phyloP scores from a whole-genome alignment of 495 filamentous ascomycete species.

The Trichoderma erinaceum region DNA sequence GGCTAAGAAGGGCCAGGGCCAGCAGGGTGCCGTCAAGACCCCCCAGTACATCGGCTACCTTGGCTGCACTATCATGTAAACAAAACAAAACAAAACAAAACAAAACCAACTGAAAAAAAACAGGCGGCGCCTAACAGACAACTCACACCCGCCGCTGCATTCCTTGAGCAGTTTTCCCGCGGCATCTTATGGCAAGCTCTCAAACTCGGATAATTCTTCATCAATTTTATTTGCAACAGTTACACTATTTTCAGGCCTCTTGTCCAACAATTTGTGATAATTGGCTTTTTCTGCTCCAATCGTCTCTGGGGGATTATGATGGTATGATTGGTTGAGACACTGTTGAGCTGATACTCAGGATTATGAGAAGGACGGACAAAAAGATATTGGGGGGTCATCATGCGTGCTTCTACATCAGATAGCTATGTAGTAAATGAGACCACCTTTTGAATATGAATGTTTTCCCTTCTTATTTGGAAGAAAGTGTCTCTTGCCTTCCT shows the following conservation, averaged over 20 bases:
- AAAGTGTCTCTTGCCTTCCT: no score
- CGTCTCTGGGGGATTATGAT: background rate
- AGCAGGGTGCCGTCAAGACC: background rate
- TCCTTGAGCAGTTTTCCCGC: no score
- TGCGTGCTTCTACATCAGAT: background rate
- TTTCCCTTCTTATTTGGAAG: no score
- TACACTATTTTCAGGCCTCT: background rate
- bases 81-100: background rate
- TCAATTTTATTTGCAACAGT: background rate
- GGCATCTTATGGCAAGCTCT: background rate
- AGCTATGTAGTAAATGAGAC: background rate
- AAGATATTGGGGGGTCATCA: background rate
- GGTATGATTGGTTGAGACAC: background rate
- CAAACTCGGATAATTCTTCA: background rate
- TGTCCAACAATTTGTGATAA: background rate
- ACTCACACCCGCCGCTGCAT: no score
- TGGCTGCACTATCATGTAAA: slow-evolving; percentile 9
- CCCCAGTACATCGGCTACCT: background rate
- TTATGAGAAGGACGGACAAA: background rate
- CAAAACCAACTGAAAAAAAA: background rate
- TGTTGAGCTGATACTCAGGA: background rate
- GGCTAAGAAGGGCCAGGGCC: no score
- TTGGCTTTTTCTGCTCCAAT: background rate
- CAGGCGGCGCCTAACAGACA: no score
- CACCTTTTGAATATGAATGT: background rate